These are phyloP conservation scores for Quercus wislizeni DNA, from an alignment of 306 rosid species.

Conservation along the genomic window DNA sequence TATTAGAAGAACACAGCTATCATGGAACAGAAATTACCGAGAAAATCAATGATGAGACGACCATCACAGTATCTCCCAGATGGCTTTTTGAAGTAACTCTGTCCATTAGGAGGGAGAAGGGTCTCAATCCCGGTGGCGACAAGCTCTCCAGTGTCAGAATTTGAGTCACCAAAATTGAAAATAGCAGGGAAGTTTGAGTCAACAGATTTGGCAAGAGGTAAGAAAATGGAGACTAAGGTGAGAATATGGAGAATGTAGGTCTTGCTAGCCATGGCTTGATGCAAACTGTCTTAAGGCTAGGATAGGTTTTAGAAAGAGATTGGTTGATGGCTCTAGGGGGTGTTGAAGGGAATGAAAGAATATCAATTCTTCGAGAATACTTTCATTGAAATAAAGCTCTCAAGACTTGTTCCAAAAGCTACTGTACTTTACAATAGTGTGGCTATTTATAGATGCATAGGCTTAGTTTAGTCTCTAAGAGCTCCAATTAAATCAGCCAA, in stretches of 20 bases:
- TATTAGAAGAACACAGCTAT: neutral
- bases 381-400: no score
- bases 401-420: no score
- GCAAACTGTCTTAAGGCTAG: no score
- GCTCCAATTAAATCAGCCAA: no score
- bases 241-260: slow-evolving; percentile 28
- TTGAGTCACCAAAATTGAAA: slow-evolving; percentile 89
- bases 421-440: no score
- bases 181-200: slow-evolving; percentile 60
- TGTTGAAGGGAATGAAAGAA: no score
- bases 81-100: slow-evolving; percentile 55
- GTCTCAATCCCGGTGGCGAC: slow-evolving; percentile 63
- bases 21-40: slow-evolving; percentile 42
- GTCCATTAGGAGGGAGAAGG: slow-evolving; percentile 66
- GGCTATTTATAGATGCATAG: no score
- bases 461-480: no score
- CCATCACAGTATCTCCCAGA: slow-evolving; percentile 93
- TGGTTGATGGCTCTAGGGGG: neutral
- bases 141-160: slow-evolving; percentile 83
- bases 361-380: no score
- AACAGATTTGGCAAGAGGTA: slow-evolving; percentile 43
- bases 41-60: slow-evolving; percentile 76
- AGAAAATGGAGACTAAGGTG: slow-evolving; percentile 32
- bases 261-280: slow-evolving; percentile 35
- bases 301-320: no score